Evolutionary conservation across 169 alveolate species (phyloP).

Genomic region (Plasmodium sp.): DNA sequence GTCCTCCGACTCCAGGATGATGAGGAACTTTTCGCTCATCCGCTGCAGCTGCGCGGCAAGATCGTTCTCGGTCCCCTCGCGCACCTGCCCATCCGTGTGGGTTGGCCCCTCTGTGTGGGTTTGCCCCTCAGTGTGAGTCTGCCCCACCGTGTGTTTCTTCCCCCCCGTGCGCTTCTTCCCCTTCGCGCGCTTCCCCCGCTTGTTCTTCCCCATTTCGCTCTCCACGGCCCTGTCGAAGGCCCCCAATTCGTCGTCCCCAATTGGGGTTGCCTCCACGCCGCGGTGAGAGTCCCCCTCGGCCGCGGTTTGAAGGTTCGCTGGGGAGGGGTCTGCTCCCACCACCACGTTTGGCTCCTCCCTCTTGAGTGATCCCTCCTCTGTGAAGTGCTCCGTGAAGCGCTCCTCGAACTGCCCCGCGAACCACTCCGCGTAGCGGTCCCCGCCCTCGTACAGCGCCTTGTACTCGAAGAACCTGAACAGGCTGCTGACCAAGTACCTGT

Average conservation of each 20-base stretch:
- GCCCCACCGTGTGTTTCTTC: not conserved
- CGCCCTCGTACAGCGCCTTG: conserved; percentile 36
- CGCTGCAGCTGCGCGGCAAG: not conserved
- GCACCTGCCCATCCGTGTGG: not conserved
- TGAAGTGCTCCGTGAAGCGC: not conserved
- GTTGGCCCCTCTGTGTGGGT: not conserved
- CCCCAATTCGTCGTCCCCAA: not conserved
- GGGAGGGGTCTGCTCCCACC: not conserved
- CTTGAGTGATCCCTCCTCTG: not conserved
- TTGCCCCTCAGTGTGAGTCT: not conserved
- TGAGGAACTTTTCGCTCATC: conserved; percentile 16
- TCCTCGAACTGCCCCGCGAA: not conserved
- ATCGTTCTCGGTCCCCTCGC: not conserved
- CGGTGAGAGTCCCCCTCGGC: not conserved
- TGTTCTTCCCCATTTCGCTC: not conserved
- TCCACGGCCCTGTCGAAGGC: not conserved
- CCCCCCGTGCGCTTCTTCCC: not conserved
- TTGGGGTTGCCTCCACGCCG: not conserved
- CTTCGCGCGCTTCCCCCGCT: not conserved
- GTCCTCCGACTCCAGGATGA: conserved; percentile 20
- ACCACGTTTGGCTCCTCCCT: not conserved
- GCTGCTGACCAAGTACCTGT: conserved; percentile 5
- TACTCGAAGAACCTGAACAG: conserved; percentile 12
- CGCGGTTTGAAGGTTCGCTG: not conserved
- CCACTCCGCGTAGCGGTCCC: not conserved